Conservation (phyloP, 108 stramenopile genomes). For the Bacterosira constricta region DNA sequence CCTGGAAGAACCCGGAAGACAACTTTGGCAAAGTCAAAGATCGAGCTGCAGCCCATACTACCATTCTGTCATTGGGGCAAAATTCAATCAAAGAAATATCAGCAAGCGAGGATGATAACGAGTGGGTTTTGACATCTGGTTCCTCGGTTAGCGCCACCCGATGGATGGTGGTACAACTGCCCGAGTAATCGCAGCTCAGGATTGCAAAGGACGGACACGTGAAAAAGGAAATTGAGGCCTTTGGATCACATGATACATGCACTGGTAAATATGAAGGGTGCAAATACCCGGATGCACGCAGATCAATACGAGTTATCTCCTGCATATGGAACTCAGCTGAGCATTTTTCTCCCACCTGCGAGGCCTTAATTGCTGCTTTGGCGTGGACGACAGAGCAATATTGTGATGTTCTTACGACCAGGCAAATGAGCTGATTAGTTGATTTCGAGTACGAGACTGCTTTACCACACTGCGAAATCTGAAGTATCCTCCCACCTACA, state of each 20-base stretch:
- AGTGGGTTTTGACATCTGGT: conserved; percentile 13
- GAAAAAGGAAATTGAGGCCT: conserved; percentile 27
- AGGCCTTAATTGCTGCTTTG: not conserved
- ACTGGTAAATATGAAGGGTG: conserved; percentile 57
- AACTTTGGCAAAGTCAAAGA: conserved; percentile 11
- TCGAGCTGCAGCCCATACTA: conserved; percentile 43
- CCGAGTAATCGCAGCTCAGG: conserved; percentile 12
- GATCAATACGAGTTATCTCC: conserved; percentile 61
- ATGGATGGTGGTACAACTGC: conserved; percentile 19
- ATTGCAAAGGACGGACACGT: conserved; percentile 59
- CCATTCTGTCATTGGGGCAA: conserved; percentile 14
- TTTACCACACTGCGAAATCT: conserved; percentile 62
- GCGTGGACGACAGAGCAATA: conserved; percentile 49
- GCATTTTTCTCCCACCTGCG: conserved; percentile 19
- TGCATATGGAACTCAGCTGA: conserved; percentile 42
- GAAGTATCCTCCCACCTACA: conserved; percentile 65
- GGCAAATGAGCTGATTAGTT: conserved; percentile 12
- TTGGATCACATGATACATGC: conserved; percentile 59
- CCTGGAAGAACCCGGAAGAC: conserved; percentile 1
- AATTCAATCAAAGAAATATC: conserved; percentile 44
- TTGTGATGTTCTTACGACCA: conserved; percentile 46
- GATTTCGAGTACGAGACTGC: conserved; percentile 25
- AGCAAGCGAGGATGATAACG: conserved; percentile 15
- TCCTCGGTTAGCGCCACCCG: conserved; percentile 16
- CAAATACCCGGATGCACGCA: conserved; percentile 23